Evolutionary conservation across 1,139 yeast genomes (phyloP), one percentile per base, ranked within the genome.

Genomic region (Kodamaea alishanica): DNA sequence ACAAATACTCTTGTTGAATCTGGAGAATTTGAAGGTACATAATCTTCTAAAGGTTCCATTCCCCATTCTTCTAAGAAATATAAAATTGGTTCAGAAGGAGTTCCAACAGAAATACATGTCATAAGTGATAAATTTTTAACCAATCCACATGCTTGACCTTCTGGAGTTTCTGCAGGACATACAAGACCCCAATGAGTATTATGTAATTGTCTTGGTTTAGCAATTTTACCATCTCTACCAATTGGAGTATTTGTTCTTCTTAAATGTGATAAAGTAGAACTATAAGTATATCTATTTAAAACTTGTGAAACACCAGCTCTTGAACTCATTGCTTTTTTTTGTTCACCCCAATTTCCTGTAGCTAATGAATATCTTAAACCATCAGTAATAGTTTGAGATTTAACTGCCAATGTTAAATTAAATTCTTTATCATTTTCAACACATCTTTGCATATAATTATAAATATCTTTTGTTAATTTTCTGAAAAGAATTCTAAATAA

Each of bases 301-400:
- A 94, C 98, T 73, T 94, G 98, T 11, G 98, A 92, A 38, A 94
- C 99, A 77, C 99, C 99, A 7, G 98, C 99, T 66, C 96, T 84
- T 20, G 97, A 84, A 46, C 95, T 83, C 98, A 94, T 92, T 20
- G 97, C 97, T 67, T 92, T 94, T 82, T 90, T 92, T 64, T 92
- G 98, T 67, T 94, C 98, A 70, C 98, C 98, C 99, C 99, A 92
- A 69, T 94, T 92, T 73, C 99, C 99, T 11, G 99, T 92, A 37
- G 99, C 98, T 55, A 92, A 76, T 28, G 98, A 94, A 67, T 92
- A 94, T 63, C 95, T 86, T 64, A 92, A 79, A 61, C 99, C 99
- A 49, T 95, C 94, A 30, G 98, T 94, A 53, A 92, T 88, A 6
- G 97, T 92, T 53, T 90, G 94, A 15, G 97, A 89, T 67, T 92